These are phyloP conservation scores for Capronia americana DNA, from an alignment of 2,329 filamentous ascomycete species.

Conservation along the genomic window DNA sequence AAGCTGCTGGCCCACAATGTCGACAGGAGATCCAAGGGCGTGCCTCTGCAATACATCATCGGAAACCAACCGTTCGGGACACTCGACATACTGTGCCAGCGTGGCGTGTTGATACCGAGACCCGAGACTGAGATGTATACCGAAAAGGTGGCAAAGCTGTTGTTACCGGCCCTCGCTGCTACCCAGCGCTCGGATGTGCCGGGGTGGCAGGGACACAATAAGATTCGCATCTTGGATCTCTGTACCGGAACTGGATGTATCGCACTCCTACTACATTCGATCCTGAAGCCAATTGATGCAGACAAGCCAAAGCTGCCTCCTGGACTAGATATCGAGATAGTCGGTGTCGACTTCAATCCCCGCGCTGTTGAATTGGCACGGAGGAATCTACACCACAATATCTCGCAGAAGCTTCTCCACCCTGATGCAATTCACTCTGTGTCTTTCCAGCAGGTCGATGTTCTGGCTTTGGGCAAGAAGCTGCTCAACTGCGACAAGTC, in stretches of 20 bases:
- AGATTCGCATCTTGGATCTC: conserved; percentile 75
- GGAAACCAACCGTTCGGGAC: conserved; percentile 87
- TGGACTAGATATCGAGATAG: conserved; percentile 55
- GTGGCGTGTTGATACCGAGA: conserved; percentile 85
- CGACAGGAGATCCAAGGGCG: conserved; percentile 61
- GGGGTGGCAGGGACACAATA: conserved; percentile 4
- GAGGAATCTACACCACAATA: conserved; percentile 67
- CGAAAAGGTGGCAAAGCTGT: conserved; percentile 23
- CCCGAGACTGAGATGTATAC: conserved; percentile 46
- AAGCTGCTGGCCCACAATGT: conserved; percentile 42
- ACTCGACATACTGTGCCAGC: conserved; percentile 76
- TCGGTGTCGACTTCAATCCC: conserved; percentile 76
- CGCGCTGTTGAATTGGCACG: conserved; percentile 69
- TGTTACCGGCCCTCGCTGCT: conserved; percentile 5
- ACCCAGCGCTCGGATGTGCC: not conserved
- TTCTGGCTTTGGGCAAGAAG: conserved; percentile 42
- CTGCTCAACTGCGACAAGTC: not conserved
- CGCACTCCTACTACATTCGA: conserved; percentile 73
- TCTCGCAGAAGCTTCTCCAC: conserved; percentile 42
- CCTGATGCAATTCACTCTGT: conserved; percentile 46
- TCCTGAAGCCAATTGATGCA: conserved; percentile 52
- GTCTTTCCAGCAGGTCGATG: conserved; percentile 56
- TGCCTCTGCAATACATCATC: conserved; percentile 87
- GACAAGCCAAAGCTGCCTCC: not conserved
- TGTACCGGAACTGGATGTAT: conserved; percentile 95